Evolutionary conservation across 768 basidiomycete genomes (phyloP).

Genomic region (Candolleomyces eurysporus): DNA sequence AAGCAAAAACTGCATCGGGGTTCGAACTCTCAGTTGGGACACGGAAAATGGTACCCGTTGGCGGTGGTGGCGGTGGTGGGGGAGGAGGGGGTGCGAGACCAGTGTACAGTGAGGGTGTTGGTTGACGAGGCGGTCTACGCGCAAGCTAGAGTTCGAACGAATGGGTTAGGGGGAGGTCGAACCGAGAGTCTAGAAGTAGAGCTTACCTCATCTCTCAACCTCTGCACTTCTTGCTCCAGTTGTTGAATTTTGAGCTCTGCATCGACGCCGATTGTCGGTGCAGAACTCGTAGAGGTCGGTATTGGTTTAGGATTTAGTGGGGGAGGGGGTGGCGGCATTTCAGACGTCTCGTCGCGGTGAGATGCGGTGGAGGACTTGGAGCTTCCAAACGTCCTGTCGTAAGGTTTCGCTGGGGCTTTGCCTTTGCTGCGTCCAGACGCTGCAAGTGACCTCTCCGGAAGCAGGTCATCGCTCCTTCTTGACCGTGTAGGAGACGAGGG

Average conservation of each 20-base stretch:
- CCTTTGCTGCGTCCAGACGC: background rate
- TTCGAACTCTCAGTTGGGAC: conserved; percentile 34
- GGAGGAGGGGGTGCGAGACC: conserved; percentile 38
- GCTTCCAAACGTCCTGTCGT: background rate
- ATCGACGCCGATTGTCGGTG: conserved; percentile 52
- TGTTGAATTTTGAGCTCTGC: conserved; percentile 37
- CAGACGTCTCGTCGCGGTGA: background rate
- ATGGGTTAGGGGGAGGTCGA: background rate
- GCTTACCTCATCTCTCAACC: conserved; percentile 57
- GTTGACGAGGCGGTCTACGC: conserved; percentile 27
- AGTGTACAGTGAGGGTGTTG: conserved; percentile 6
- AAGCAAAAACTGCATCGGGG: conserved; percentile 42
- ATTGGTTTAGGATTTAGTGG: too few species aligned
- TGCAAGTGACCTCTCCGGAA: background rate
- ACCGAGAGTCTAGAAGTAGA: background rate
- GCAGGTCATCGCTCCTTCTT: background rate
- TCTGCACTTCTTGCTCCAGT: conserved; percentile 64
- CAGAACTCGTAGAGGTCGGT: background rate
- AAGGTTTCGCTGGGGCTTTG: background rate
- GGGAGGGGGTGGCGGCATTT: background rate
- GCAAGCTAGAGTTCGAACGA: conserved; percentile 39
- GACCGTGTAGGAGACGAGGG: background rate
- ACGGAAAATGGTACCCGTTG: conserved; percentile 28
- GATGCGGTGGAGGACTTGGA: background rate
- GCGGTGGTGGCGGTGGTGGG: conserved; percentile 45